Percentiles rank a stretch among this genome's conserved stretches.
Conservation (phyloP, 2,329 filamentous ascomycete species). For the Elsinoe ampelina region DNA sequence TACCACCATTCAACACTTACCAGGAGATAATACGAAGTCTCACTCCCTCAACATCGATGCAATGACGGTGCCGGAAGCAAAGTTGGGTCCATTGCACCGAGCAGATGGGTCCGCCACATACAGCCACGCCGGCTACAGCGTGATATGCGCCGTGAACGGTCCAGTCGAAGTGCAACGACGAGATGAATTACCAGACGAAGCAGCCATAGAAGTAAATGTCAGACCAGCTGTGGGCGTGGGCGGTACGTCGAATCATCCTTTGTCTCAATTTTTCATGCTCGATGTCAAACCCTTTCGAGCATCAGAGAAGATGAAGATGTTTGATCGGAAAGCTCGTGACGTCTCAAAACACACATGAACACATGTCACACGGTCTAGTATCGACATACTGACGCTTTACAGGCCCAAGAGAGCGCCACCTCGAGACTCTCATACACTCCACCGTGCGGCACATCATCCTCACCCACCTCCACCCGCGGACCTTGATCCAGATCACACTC, state of each 20-base stretch:
- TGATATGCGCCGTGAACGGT: conserved; percentile 82
- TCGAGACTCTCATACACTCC: conserved; percentile 66
- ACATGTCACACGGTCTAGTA: not conserved
- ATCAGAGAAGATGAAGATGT: no score
- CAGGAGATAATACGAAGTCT: not conserved
- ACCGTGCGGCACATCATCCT: conserved; percentile 67
- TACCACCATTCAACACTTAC: no score
- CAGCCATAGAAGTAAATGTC: conserved; percentile 80
- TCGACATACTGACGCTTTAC: not conserved
- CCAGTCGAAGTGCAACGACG: conserved; percentile 81
- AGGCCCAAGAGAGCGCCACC: conserved; percentile 53
- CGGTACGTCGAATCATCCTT: conserved; percentile 42
- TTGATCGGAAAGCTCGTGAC: not conserved
- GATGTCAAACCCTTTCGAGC: not conserved
- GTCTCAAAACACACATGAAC: not conserved
- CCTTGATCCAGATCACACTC: conserved; percentile 71
- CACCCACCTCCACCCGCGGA: conserved; percentile 64
- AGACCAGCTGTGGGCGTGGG: conserved; percentile 77
- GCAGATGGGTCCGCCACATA: conserved; percentile 75
- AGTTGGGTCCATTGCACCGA: conserved; percentile 45
- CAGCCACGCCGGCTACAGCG: conserved; percentile 64
- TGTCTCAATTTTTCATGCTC: not conserved
- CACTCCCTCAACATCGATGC: not conserved
- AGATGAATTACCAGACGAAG: conserved; percentile 87
- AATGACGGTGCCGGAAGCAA: conserved; percentile 14